Base-by-base conservation (phyloP, 2,329 filamentous ascomycete genomes). In the Alternaria longipes region DNA sequence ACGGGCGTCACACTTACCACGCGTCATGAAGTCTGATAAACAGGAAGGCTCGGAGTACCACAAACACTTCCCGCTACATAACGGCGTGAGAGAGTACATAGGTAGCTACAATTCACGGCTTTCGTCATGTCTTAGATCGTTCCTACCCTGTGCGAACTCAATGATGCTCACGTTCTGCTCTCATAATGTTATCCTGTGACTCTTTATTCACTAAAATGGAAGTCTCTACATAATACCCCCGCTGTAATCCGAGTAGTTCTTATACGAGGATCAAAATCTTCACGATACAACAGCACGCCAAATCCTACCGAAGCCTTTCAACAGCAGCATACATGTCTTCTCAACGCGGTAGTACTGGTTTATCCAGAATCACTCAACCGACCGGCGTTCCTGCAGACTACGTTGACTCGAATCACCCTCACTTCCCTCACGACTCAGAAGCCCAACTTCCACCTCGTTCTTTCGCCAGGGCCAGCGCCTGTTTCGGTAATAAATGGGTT, bases 361-460 rank as follows among this genome's bases (percentile, higher is more conserved):
- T 42, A 16, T 22, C 55, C 30, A 12, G 9, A 3, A 44, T 59
- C 4, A 3, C 46, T 9, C 45, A 59, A 26, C 30, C 3, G 4
- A 62, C 46, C 2, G 51, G 46, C 20, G 55, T 62, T 2, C 51
- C 51, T 46, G 55, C 47, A 1, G 60, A 62, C 12, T 30, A 46
- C 46, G 24, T 41, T 32, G 56, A 62, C 7, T 32, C 51, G 0
- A 62, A 62, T 41, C 45, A 62, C 34, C 55, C 51, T 2, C 46
- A 62, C n/a, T 62, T 59, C 4, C 51, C 51, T 1, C 40, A 32
- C 4, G 51, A 62, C 41, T 4, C 54, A 0, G 51, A 59, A 38
- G 22, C 52, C 2, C 56, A 56, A 18, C 40, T 40, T 0, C 53
- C 22, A 2, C 16, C 30, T 6, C 41, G 30, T 28, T 18, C 30